phyloP scores from a whole-genome alignment of 1,139 yeast species.

The Pneumocystis carinii region DNA sequence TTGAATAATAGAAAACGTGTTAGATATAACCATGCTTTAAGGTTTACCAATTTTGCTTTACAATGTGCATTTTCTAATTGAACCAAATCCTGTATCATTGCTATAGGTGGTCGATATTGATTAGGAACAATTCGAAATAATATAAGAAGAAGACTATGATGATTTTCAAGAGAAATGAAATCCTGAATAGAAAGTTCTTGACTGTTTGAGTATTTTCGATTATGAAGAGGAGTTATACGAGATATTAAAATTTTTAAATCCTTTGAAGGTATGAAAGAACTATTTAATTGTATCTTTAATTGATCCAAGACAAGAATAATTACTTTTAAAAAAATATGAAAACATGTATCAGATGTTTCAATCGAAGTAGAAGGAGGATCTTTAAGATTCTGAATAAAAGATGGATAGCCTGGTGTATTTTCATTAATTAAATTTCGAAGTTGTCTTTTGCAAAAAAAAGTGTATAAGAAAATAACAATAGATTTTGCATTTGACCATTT shows the following conservation, averaged over 20 bases:
- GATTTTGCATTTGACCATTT: slow-evolving; percentile 14
- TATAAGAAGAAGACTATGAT: slow-evolving; percentile 15
- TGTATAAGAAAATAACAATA: slow-evolving; percentile 13
- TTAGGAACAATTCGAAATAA: slow-evolving; percentile 16
- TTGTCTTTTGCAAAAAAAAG: slow-evolving; percentile 15
- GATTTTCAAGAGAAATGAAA: slow-evolving; percentile 16
- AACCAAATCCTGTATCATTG: slow-evolving; percentile 17
- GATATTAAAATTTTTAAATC: slow-evolving; percentile 12
- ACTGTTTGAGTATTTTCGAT: slow-evolving; percentile 15
- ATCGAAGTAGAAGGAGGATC: slow-evolving; percentile 8
- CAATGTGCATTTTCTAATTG: slow-evolving; percentile 15
- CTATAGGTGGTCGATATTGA: slow-evolving; percentile 14
- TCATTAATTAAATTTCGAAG: slow-evolving; percentile 14
- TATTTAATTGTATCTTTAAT: neutral
- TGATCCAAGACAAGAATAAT: slow-evolving; percentile 7
- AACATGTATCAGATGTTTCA: slow-evolving; percentile 15
- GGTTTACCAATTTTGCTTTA: slow-evolving; percentile 16
- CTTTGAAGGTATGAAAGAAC: slow-evolving; percentile 2
- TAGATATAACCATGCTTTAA: slow-evolving; percentile 16
- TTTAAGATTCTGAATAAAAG: slow-evolving; percentile 13
- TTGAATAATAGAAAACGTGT: slow-evolving; percentile 6
- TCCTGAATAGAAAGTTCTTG: slow-evolving; percentile 13
- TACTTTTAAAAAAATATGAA: slow-evolving; percentile 16
- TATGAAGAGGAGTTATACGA: slow-evolving; percentile 16
- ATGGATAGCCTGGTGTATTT: slow-evolving; percentile 13